Conservation (phyloP, 169 alveolate genomes). For the Plasmodium vinckei region DNA sequence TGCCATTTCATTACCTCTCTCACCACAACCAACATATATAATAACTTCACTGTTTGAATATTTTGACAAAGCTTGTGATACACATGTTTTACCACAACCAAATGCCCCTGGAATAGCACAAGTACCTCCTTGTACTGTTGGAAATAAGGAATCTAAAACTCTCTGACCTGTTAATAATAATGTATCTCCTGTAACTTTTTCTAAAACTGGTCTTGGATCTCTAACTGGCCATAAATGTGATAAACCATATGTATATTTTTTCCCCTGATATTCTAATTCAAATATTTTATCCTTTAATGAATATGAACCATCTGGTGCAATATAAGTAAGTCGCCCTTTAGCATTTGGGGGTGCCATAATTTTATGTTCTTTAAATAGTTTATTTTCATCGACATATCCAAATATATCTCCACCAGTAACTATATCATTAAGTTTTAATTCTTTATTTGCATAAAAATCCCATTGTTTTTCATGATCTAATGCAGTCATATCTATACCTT, state of each 20-base stretch:
- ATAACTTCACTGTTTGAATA: conserved; percentile 97
- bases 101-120: conserved; percentile 99
- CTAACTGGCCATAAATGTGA: conserved; percentile 99
- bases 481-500: conserved; percentile 96
- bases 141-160: conserved; percentile 97
- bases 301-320: conserved; percentile 96
- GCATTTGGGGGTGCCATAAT: conserved; percentile 97
- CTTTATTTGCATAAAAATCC: conserved; percentile 93
- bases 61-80: conserved; percentile 98
- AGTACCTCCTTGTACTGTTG: conserved; percentile 99
- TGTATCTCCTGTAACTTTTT: conserved; percentile 94
- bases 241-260: conserved; percentile 91
- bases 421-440: conserved; percentile 93
- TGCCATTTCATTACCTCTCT: conserved; percentile 99
- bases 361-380: conserved; percentile 94
- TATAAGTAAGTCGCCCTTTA: conserved; percentile 94
- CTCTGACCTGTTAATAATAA: conserved; percentile 99
- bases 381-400: conserved; percentile 96
- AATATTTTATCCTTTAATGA: conserved; percentile 89
- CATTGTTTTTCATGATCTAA: conserved; percentile 94
- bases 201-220: conserved; percentile 97
- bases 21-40: conserved; percentile 99
- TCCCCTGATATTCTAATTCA: conserved; percentile 93
- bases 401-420: conserved; percentile 98
- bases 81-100: conserved; percentile 99